Evolutionary conservation across 106 monocot genomes (phyloP).

Genomic region (Acanthochlamys bracteata): DNA sequence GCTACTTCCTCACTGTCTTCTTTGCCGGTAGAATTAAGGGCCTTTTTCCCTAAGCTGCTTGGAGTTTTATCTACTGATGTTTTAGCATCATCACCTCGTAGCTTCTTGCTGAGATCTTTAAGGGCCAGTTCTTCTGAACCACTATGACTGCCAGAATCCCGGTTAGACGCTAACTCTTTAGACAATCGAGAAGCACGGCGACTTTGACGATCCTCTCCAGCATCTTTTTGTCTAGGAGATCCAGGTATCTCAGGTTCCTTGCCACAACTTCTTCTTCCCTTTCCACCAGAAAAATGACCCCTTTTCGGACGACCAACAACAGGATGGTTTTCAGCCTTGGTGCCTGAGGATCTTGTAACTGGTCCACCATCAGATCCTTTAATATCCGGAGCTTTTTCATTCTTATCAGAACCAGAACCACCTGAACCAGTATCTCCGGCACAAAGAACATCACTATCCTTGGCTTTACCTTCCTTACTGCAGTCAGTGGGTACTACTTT

Average conservation of each 20-base stretch:
- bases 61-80: background rate
- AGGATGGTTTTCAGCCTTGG: background rate
- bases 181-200: slow-evolving; percentile 9
- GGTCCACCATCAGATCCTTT: slow-evolving; percentile 1
- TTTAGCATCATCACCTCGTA: slow-evolving; percentile 8
- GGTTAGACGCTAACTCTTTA: slow-evolving; percentile 15
- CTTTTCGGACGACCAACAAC: slow-evolving; percentile 14
- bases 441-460: slow-evolving; percentile 5
- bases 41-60: slow-evolving; percentile 15
- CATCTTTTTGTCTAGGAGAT: slow-evolving; percentile 4
- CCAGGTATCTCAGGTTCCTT: slow-evolving; percentile 2
- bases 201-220: background rate
- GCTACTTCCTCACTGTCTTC: slow-evolving; percentile 7
- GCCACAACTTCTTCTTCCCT: slow-evolving; percentile 1
- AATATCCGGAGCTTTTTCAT: slow-evolving; percentile 2
- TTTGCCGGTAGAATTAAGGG: slow-evolving; percentile 6
- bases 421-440: slow-evolving; percentile 7
- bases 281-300: slow-evolving; percentile 23
- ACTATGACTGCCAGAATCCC: slow-evolving; percentile 20
- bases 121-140: slow-evolving; percentile 35
- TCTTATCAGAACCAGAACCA: slow-evolving; percentile 9
- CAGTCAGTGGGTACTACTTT: slow-evolving; percentile 11
- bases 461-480: background rate
- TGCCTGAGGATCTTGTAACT: background rate
- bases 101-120: slow-evolving; percentile 20